These are phyloP conservation scores for Chlamydomonas urium DNA, from an alignment of 139 green algal species.

Conservation along the genomic window DNA sequence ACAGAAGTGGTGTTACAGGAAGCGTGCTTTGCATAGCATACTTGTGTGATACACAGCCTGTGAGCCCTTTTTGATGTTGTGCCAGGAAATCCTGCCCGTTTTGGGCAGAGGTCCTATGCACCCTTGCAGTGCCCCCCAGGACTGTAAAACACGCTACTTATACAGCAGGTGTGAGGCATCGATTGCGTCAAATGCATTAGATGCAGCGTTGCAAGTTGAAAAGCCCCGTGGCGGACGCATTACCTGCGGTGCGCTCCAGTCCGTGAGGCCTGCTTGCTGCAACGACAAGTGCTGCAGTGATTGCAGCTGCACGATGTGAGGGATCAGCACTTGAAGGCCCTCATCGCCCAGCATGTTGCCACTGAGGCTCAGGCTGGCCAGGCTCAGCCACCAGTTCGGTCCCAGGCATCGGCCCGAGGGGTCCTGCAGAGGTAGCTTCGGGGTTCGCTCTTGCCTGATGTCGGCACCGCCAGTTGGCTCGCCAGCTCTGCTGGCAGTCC, in stretches of 20 bases:
- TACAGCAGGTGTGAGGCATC: too few relatives aligned
- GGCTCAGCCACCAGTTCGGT: slow-evolving; percentile 12
- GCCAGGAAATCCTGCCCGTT: too few relatives aligned
- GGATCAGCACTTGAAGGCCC: background rate
- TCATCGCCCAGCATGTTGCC: slow-evolving; percentile 13
- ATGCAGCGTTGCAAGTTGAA: too few relatives aligned
- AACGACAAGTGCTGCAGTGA: slow-evolving; percentile 11
- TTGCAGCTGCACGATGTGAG: background rate
- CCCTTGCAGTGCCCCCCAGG: too few relatives aligned
- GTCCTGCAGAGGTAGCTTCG: background rate
- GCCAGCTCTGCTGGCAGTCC: background rate
- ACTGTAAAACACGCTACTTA: too few relatives aligned
- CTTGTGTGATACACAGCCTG: too few relatives aligned
- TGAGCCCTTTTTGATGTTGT: too few relatives aligned
- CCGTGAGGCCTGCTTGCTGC: slow-evolving; percentile 22
- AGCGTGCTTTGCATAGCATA: too few relatives aligned
- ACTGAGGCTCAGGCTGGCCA: background rate
- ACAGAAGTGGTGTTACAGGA: too few relatives aligned
- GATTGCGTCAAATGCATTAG: too few relatives aligned
- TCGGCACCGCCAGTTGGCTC: background rate
- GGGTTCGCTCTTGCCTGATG: background rate
- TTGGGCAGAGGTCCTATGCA: too few relatives aligned
- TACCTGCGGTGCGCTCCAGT: slow-evolving; percentile 31
- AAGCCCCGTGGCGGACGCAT: too few relatives aligned
- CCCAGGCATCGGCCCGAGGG: background rate